Conservation (phyloP, 106 monocot genomes). For the Dioscorea dumetorum region DNA sequence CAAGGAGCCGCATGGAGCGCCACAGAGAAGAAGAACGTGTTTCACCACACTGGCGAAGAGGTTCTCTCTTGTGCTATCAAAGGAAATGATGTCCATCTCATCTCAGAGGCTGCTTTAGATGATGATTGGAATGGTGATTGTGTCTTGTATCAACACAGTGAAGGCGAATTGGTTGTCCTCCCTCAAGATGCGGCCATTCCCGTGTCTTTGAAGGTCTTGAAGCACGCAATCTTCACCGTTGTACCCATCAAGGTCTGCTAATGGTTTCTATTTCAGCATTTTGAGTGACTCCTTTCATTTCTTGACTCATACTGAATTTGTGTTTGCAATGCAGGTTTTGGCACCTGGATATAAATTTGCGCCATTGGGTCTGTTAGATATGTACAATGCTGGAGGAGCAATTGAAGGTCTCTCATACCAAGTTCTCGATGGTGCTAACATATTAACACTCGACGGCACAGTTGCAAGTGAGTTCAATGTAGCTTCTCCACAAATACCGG, state of each 20-base stretch:
- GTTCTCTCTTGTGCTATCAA: conserved; percentile 43
- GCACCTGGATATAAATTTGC: conserved; percentile 59
- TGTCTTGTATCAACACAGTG: conserved; percentile 36
- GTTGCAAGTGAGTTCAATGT: not conserved
- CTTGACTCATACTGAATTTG: not conserved
- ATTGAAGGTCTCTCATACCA: conserved; percentile 68
- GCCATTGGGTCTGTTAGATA: conserved; percentile 71
- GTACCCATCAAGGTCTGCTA: conserved; percentile 61
- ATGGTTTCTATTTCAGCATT: not conserved
- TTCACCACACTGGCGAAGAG: conserved; percentile 35
- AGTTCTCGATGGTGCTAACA: conserved; percentile 1
- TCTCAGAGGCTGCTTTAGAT: conserved; percentile 57
- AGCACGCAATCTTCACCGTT: conserved; percentile 63
- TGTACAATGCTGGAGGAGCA: conserved; percentile 90
- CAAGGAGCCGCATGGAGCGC: conserved; percentile 90
- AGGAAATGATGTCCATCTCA: conserved; percentile 64
- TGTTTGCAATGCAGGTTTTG: conserved; percentile 42
- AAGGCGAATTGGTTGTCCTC: conserved; percentile 33
- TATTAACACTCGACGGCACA: conserved; percentile 5
- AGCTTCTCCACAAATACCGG: not conserved
- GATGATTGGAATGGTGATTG: conserved; percentile 72
- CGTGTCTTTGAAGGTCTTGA: conserved; percentile 66
- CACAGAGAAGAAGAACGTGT: conserved; percentile 73
- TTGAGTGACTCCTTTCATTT: not conserved
- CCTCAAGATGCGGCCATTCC: conserved; percentile 35